These are phyloP conservation scores for Coccomyxa sp. DNA, from an alignment of 139 green algal species.

Conservation along the genomic window DNA sequence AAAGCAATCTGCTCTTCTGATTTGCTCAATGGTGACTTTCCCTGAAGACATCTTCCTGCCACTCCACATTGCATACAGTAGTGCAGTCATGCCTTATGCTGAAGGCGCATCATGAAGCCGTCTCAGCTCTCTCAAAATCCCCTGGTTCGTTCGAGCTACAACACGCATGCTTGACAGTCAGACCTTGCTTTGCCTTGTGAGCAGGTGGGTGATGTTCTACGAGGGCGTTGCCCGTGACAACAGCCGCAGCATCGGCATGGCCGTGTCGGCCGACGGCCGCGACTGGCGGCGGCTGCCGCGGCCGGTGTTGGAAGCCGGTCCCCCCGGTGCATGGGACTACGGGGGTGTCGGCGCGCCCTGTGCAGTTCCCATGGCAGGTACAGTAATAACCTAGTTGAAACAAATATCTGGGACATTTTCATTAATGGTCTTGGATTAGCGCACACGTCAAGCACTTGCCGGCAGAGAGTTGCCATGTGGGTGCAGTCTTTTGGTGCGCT, in stretches of 20 bases:
- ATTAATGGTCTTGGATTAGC: too few relatives aligned
- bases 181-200: neutral
- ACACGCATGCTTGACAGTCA: neutral
- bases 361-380: constrained; percentile 71
- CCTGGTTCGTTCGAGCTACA: too few relatives aligned
- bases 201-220: constrained; percentile 88
- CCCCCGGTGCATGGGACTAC: constrained; percentile 62
- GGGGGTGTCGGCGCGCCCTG: constrained; percentile 75
- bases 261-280: constrained; percentile 62
- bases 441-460: constrained; percentile 9
- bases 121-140: too few relatives aligned
- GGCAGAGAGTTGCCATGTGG: constrained; percentile 1
- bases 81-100: neutral
- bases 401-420: too few relatives aligned
- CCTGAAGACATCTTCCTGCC: neutral
- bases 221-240: constrained; percentile 70
- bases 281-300: constrained; percentile 50
- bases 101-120: too few relatives aligned
- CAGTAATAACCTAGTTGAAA: neutral
- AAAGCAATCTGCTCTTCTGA: too few relatives aligned
- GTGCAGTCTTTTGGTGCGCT: neutral
- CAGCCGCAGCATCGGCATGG: constrained; percentile 67
- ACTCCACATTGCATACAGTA: neutral
- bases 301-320: constrained; percentile 22
- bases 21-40: neutral